Conservation (phyloP, 441 rosid genomes). For the Corymbia calophylla region DNA sequence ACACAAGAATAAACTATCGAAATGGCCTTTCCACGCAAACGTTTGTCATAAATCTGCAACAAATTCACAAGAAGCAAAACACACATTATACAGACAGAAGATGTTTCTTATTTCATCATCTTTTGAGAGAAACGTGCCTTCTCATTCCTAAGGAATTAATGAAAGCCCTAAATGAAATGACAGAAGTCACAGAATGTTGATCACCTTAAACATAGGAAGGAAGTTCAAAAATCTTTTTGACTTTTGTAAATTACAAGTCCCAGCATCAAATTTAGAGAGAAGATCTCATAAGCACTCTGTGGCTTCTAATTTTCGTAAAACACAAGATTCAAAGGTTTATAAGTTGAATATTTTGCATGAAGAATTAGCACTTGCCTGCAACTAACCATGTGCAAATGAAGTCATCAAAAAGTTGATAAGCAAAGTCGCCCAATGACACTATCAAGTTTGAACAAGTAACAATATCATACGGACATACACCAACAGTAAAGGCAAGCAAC, state of each 20-base stretch:
- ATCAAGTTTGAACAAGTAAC: neutral
- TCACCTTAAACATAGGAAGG: neutral
- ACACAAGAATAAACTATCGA: slow-evolving; percentile 77
- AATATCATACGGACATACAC: neutral
- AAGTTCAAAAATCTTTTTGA: neutral
- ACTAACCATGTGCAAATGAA: neutral
- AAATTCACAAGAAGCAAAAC: neutral
- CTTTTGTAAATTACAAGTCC: neutral
- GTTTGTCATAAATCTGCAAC: slow-evolving; percentile 66
- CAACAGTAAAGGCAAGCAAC: neutral
- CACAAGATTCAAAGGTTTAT: neutral
- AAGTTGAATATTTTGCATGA: neutral
- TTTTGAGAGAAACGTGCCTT: neutral
- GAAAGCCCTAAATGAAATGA: neutral
- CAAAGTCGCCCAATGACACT: neutral
- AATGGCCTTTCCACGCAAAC: slow-evolving; percentile 75
- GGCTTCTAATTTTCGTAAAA: neutral
- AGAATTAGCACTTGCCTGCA: neutral
- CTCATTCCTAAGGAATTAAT: neutral
- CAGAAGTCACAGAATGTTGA: neutral
- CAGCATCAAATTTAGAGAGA: neutral
- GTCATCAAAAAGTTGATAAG: neutral
- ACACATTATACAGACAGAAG: neutral
- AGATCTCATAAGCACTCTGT: neutral
- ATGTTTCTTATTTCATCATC: neutral